phyloP scores from a whole-genome alignment of 2,329 filamentous ascomycete genomes.

The Aspergillus candidus region DNA sequence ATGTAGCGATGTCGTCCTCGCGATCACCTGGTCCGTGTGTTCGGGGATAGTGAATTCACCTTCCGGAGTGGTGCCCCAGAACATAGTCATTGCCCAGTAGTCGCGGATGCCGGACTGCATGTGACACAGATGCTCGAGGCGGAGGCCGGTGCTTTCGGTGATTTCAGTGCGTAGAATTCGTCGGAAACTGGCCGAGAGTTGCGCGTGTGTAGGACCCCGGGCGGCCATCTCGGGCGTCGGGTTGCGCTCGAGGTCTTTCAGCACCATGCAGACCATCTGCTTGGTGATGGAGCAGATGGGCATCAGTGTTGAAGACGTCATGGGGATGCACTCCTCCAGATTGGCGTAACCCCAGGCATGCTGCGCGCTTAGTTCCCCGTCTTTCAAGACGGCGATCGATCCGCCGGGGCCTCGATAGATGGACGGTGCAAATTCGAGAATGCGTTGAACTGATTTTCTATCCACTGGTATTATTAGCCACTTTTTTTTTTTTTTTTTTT shows the following conservation, averaged over 20 bases:
- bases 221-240: conserved; percentile 24
- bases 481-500: too few species aligned
- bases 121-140: conserved; percentile 33
- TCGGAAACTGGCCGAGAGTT: conserved; percentile 25
- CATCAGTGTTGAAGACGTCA: conserved; percentile 33
- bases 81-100: conserved; percentile 42
- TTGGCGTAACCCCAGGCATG: conserved; percentile 42
- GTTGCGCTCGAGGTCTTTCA: conserved; percentile 32
- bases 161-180: conserved; percentile 23
- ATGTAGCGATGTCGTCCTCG: conserved; percentile 33
- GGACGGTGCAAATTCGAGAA: conserved; percentile 16
- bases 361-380: conserved; percentile 37
- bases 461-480: too few species aligned
- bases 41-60: conserved; percentile 33
- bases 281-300: conserved; percentile 47
- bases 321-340: conserved; percentile 31
- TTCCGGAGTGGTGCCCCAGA: conserved; percentile 40
- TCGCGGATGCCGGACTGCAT: conserved; percentile 43
- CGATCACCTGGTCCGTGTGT: conserved; percentile 25
- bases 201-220: conserved; percentile 23
- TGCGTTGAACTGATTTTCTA: conserved; percentile 3
- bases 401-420: conserved; percentile 38
- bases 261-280: conserved; percentile 38
- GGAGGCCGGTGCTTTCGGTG: conserved; percentile 24
- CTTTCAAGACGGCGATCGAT: conserved; percentile 37